phyloP scores from a whole-genome alignment of 2,329 filamentous ascomycete genomes.

The Cercospora zeae-maydis region DNA sequence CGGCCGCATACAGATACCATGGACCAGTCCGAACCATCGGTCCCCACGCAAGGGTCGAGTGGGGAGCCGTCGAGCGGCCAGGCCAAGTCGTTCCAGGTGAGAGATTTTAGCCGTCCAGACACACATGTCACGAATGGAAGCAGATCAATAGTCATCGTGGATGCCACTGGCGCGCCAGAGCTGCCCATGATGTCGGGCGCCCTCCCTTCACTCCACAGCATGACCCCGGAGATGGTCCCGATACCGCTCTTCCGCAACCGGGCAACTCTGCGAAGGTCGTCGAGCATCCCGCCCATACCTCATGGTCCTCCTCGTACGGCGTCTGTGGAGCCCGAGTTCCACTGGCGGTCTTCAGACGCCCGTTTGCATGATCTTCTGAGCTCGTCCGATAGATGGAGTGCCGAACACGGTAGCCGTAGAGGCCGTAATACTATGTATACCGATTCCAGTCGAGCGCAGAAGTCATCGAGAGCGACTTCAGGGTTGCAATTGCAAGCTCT shows the following conservation, averaged over 20 bases:
- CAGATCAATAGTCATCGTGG: conserved; percentile 85
- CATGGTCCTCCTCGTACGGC: conserved; percentile 13
- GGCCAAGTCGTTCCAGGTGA: conserved; percentile 15
- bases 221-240: conserved; percentile 28
- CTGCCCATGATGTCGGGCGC: conserved; percentile 25
- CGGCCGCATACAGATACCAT: conserved; percentile 18
- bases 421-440: conserved; percentile 7
- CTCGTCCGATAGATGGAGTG: conserved; percentile 25
- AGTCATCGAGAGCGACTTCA: conserved; percentile 43
- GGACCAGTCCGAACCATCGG: conserved; percentile 3
- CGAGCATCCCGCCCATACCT: neutral
- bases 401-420: conserved; percentile 5
- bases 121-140: conserved; percentile 72
- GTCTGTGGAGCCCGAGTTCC: conserved; percentile 6
- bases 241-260: conserved; percentile 27
- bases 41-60: neutral
- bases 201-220: conserved; percentile 30
- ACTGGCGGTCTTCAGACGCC: conserved; percentile 18
- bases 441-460: conserved; percentile 19
- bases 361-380: conserved; percentile 30
- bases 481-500: conserved; percentile 36
- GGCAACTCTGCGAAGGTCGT: neutral
- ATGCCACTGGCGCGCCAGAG: conserved; percentile 58
- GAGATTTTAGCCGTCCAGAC: conserved; percentile 29
- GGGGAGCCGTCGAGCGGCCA: conserved; percentile 1